A percentile compares a stretch with the other conserved stretches of the same genome.
phyloP scores from a whole-genome alignment of 768 basidiomycete species.

The Terana coerulea region DNA sequence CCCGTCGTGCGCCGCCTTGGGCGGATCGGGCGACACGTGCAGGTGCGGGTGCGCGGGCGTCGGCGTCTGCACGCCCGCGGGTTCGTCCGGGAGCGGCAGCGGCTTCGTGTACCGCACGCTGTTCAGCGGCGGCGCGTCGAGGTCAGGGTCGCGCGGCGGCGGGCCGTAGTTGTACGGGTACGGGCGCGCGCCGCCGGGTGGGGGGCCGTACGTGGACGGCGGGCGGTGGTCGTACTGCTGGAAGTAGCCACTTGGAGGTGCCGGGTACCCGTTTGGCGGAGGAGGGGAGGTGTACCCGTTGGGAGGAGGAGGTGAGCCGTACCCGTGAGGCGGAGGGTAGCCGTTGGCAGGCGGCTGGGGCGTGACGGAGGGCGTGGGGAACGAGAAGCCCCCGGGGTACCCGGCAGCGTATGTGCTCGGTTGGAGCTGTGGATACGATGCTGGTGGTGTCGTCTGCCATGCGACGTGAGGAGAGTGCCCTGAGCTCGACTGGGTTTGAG shows the following conservation, averaged over 20 bases:
- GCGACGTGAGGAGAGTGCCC: not conserved
- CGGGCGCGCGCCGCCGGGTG: not conserved
- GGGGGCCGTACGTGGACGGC: constrained; percentile 12
- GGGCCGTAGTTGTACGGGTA: constrained; percentile 17
- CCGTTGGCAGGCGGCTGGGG: not conserved
- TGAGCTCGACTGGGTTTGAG: not conserved
- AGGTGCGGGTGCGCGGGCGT: constrained; percentile 1
- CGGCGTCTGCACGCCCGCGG: constrained; percentile 26
- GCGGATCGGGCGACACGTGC: not conserved
- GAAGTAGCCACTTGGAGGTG: no score
- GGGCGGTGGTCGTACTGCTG: not conserved
- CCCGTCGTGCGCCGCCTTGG: not conserved
- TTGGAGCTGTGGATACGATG: not conserved
- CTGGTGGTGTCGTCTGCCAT: not conserved
- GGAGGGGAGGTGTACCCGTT: not conserved
- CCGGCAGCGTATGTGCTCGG: constrained; percentile 9
- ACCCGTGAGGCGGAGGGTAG: no score
- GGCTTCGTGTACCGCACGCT: constrained; percentile 49
- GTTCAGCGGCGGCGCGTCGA: constrained; percentile 37
- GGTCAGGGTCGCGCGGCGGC: constrained; percentile 11
- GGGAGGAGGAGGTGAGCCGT: not conserved
- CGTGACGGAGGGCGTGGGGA: constrained; percentile 13
- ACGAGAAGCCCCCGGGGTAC: constrained; percentile 12
- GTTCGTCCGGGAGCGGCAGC: constrained; percentile 43
- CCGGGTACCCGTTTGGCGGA: constrained; percentile 13